A percentile compares a stretch with the other conserved stretches of the same genome.
Evolutionary conservation across 2,329 filamentous ascomycete species (phyloP).

Genomic region (Fusarium devonianum): DNA sequence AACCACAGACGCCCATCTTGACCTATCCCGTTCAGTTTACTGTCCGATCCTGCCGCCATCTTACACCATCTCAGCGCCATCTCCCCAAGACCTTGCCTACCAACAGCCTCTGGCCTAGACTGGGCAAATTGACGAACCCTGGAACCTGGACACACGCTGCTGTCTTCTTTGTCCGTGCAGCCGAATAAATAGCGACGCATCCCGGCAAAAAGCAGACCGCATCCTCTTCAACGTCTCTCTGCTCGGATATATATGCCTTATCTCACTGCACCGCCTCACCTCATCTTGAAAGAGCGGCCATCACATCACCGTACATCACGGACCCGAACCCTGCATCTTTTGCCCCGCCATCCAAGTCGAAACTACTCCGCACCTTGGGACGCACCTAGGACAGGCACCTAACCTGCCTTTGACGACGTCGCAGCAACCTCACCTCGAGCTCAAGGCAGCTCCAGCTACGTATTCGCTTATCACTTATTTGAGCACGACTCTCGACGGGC

Average conservation of each 20-base stretch:
- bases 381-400: slow-evolving; percentile 3
- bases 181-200: slow-evolving; percentile 23
- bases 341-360: slow-evolving; percentile 20
- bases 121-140: not conserved
- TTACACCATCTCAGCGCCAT: slow-evolving; percentile 23
- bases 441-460: no score
- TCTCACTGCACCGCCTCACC: slow-evolving; percentile 15
- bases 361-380: slow-evolving; percentile 22
- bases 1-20: slow-evolving; percentile 24
- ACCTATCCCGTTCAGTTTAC: slow-evolving; percentile 22
- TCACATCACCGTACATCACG: slow-evolving; percentile 31
- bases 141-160: slow-evolving; percentile 7
- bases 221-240: not conserved
- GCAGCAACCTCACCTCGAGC: slow-evolving; percentile 9
- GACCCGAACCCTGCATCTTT: slow-evolving; percentile 33
- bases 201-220: slow-evolving; percentile 6
- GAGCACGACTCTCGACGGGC: not conserved
- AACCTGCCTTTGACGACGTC: slow-evolving; percentile 1
- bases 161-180: slow-evolving; percentile 12
- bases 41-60: slow-evolving; percentile 26
- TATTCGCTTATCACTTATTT: not conserved
- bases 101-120: not conserved
- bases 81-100: slow-evolving; percentile 1
- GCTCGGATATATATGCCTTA: not conserved
- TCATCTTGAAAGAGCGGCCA: slow-evolving; percentile 20